Conservation (phyloP, 345 rosid species). For the Hirschfeldia incana region DNA sequence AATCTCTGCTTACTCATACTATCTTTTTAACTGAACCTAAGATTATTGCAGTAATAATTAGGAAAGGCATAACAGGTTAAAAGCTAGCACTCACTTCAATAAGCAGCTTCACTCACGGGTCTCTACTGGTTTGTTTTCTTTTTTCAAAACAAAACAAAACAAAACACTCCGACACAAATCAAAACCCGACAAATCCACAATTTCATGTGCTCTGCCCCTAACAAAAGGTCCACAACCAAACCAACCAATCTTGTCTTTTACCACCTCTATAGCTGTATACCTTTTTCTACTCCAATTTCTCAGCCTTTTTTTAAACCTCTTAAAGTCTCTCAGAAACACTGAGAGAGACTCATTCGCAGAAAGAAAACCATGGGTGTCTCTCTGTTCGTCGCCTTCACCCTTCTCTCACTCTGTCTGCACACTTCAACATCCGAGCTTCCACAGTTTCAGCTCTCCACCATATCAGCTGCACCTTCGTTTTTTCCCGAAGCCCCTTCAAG, state of each 20-base stretch:
- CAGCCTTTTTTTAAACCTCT: not conserved
- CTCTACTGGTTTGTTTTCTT: not conserved
- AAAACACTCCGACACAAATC: slow-evolving; percentile 40
- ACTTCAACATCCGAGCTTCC: slow-evolving; percentile 32
- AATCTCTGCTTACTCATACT: not conserved
- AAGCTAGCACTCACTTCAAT: slow-evolving; percentile 33
- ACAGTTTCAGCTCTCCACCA: slow-evolving; percentile 35
- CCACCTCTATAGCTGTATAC: slow-evolving; percentile 36
- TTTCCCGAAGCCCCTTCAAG: slow-evolving; percentile 47
- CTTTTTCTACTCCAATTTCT: not conserved
- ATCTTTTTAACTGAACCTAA: slow-evolving; percentile 1
- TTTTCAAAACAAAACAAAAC: slow-evolving; percentile 19
- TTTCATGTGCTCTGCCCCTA: slow-evolving; percentile 42
- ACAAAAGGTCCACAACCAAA: slow-evolving; percentile 38
- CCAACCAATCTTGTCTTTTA: slow-evolving; percentile 45
- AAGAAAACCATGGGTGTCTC: slow-evolving; percentile 10
- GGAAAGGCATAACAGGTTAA: slow-evolving; percentile 17
- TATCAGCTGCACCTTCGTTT: slow-evolving; percentile 58
- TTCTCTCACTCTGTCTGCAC: slow-evolving; percentile 28
- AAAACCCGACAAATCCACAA: slow-evolving; percentile 36
- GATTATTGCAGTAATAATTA: slow-evolving; percentile 4
- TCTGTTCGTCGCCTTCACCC: slow-evolving; percentile 9
- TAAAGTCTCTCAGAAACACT: slow-evolving; percentile 23
- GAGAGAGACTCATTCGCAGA: slow-evolving; percentile 5
- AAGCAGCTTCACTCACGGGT: slow-evolving; percentile 37